Base-by-base conservation (phyloP, 495 filamentous ascomycete genomes). In the Chaetomium tenue region DNA sequence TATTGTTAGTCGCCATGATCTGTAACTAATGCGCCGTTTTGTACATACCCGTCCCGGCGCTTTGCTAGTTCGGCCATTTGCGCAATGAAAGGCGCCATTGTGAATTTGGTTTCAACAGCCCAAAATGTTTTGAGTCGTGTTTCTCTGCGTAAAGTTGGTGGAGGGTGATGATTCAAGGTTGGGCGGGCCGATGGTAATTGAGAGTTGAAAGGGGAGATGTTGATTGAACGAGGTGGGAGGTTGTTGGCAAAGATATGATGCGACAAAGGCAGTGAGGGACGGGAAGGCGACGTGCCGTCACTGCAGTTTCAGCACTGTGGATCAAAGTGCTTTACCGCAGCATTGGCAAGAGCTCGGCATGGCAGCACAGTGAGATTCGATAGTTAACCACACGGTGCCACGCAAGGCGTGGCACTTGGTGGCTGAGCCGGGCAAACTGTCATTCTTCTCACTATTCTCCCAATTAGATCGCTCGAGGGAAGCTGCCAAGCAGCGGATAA, bases 11-110 rank as follows among this genome's bases (percentile, higher is more conserved):
- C 7, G 26, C 23, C n/a, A 26, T 44, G 37, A 2, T 51, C 47
- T 46, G 20, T 3, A 13, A n/a, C 3, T 1, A 18, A n/a, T 51
- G 28, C 11, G 7, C 23, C n/a, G 22, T n/a, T 2, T 51, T 7
- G 47, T 52, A 33, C 63, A 26, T 60, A 69, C 63, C 44, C 48
- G 11, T 65, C 57, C 11, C 40, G 33, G 26, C 68, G 71, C 53
- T 68, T 67, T 53, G 40, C 66, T 25, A 68, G 23, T 22, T 20
- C 60, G n/a, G 61, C 60, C 46, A 53, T 0, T 42, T 66, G 63
- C 51, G 63, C 66, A 47, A 63, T 40, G 51, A 64, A 22, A 55
- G 69, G 64, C 44, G 69, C 66, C 69, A 71, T 68, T 33, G 16
- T 67, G 15, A 57, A 37, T 16, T 25, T 46, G 16, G 23, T 20